phyloP scores from a whole-genome alignment of 2,329 filamentous ascomycete species.

The Periglandula ipomoeae region DNA sequence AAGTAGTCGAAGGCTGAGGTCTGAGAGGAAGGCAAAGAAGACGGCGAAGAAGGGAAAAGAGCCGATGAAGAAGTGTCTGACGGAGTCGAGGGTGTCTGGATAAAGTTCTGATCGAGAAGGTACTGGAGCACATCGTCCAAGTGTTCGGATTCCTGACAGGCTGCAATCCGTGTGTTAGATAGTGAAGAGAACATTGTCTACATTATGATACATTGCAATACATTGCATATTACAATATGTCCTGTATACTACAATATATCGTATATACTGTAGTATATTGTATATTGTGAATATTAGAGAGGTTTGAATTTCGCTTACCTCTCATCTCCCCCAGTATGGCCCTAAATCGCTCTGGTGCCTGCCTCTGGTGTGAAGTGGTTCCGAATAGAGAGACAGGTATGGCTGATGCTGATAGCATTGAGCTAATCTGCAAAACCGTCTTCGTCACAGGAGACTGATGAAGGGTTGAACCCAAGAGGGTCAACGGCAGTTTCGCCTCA shows the following conservation, averaged over 20 bases:
- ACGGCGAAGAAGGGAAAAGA: constrained; percentile 9
- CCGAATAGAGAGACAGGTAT: constrained; percentile 15
- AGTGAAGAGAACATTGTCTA: too few species aligned
- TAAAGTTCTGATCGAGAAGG: constrained; percentile 16
- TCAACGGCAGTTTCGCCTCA: constrained; percentile 8
- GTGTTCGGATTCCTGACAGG: constrained; percentile 12
- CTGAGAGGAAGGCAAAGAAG: constrained; percentile 11
- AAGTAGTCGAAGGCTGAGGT: constrained; percentile 14
- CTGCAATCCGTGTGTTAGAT: too few species aligned
- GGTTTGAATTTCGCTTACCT: constrained; percentile 7
- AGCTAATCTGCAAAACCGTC: constrained; percentile 15
- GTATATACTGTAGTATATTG: too few species aligned
- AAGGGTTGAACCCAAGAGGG: constrained; percentile 13
- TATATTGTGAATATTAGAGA: too few species aligned
- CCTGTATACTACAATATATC: too few species aligned
- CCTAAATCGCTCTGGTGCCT: constrained; percentile 10
- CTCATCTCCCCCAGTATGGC: constrained; percentile 11
- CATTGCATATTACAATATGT: too few species aligned
- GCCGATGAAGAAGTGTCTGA: constrained; percentile 8
- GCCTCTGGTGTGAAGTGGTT: constrained; percentile 5
- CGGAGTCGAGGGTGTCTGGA: constrained; percentile 11
- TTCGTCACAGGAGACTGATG: constrained; percentile 16
- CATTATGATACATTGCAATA: too few species aligned
- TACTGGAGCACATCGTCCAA: constrained; percentile 16
- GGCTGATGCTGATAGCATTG: constrained; percentile 15